Percentiles rank a stretch among this genome's conserved stretches.
phyloP scores from a whole-genome alignment of 2,329 filamentous ascomycete genomes.

The Chaetomiaceae sp. region DNA sequence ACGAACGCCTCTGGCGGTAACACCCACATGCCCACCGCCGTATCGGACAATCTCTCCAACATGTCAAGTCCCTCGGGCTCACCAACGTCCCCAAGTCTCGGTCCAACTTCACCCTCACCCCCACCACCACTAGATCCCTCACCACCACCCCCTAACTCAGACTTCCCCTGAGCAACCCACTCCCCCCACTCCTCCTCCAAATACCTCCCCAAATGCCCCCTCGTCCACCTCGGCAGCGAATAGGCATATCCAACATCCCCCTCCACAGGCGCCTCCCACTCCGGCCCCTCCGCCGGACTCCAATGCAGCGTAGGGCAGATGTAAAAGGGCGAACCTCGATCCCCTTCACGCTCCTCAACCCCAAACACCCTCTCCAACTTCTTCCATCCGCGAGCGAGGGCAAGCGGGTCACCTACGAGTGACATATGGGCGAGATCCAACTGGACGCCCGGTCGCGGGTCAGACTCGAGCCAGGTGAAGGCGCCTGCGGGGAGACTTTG shows the following conservation, averaged over 20 bases:
- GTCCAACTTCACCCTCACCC: too few relatives aligned
- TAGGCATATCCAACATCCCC: too few relatives aligned
- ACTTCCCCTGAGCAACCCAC: too few relatives aligned
- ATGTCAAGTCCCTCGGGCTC: too few relatives aligned
- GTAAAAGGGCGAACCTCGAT: slow-evolving; percentile 1
- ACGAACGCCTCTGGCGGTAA: neutral
- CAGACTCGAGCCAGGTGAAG: slow-evolving; percentile 16
- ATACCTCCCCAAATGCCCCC: too few relatives aligned
- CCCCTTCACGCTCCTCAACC: neutral
- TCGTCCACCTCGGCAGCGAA: too few relatives aligned
- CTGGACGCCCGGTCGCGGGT: slow-evolving; percentile 15
- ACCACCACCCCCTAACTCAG: too few relatives aligned
- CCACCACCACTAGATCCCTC: too few relatives aligned
- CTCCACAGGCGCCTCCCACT: too few relatives aligned
- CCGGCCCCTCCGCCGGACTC: too few relatives aligned
- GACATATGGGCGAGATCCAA: slow-evolving; percentile 8
- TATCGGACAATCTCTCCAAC: slow-evolving; percentile 3
- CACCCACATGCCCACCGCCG: slow-evolving; percentile 11
- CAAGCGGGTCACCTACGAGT: neutral
- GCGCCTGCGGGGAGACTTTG: neutral
- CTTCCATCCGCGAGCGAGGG: neutral
- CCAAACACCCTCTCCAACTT: slow-evolving; percentile 9
- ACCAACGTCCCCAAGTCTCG: too few relatives aligned
- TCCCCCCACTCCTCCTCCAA: too few relatives aligned
- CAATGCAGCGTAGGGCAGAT: neutral